Evolutionary conservation across 352 stramenopile species (phyloP).

Genomic region (Peronospora destructor): DNA sequence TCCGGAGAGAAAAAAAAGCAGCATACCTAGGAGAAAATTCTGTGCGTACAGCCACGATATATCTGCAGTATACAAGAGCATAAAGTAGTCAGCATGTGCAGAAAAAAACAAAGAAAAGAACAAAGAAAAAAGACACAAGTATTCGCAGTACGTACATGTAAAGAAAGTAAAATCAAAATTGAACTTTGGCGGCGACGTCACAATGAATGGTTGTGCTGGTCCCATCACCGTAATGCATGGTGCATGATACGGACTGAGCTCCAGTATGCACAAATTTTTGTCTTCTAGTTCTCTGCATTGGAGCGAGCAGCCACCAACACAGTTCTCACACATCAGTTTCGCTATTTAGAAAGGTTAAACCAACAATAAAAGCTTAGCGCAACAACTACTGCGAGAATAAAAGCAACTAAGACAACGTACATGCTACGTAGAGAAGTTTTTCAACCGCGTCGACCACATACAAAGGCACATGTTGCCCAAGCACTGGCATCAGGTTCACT

Average conservation of each 20-base stretch:
- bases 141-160: slow-evolving; percentile 41
- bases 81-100: slow-evolving; percentile 1
- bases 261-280: slow-evolving; percentile 39
- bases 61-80: slow-evolving; percentile 26
- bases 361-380: background rate
- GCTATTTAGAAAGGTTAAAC: slow-evolving; percentile 18
- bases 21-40: slow-evolving; percentile 64
- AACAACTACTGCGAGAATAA: background rate
- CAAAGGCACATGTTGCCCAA: slow-evolving; percentile 34
- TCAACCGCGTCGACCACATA: slow-evolving; percentile 37
- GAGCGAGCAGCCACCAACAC: slow-evolving; percentile 54
- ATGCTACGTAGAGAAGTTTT: slow-evolving; percentile 40
- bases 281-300: slow-evolving; percentile 36
- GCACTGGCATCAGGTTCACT: slow-evolving; percentile 31
- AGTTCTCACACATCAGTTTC: slow-evolving; percentile 62
- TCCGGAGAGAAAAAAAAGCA: slow-evolving; percentile 63
- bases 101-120: background rate
- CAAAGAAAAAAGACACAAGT: background rate
- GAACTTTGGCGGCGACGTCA: slow-evolving; percentile 36
- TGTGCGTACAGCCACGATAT: slow-evolving; percentile 64
- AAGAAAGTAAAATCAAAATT: slow-evolving; percentile 55
- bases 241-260: slow-evolving; percentile 71
- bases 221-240: slow-evolving; percentile 65
- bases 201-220: slow-evolving; percentile 51
- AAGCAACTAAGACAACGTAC: slow-evolving; percentile 21